Percentiles rank a stretch among this genome's conserved stretches.
Evolutionary conservation across 2,329 filamentous ascomycete genomes (phyloP).

Genomic region (Fusarium proliferatum): DNA sequence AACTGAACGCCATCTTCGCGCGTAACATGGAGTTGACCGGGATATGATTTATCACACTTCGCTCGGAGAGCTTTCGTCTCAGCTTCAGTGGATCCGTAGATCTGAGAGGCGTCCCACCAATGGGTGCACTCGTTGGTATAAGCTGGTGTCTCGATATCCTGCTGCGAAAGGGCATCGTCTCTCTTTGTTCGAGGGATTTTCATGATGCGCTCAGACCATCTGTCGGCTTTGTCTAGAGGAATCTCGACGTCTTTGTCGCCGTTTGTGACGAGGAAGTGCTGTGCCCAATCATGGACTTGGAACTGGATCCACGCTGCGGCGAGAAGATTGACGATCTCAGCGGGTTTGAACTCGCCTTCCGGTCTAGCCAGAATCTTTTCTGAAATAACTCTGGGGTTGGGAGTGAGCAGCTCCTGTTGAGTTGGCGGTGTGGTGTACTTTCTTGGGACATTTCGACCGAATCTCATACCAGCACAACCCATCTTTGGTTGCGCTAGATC

Average conservation of each 20-base stretch:
- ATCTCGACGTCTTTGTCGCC: constrained; percentile 2
- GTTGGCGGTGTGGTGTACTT: neutral
- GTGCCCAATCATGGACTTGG: constrained; percentile 25
- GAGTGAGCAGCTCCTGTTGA: constrained; percentile 9
- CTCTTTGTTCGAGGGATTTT: constrained; percentile 9
- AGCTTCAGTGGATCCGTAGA: constrained; percentile 22
- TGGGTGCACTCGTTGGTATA: constrained; percentile 27
- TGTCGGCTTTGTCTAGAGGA: constrained; percentile 1
- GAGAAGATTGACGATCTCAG: constrained; percentile 22
- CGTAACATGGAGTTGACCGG: neutral
- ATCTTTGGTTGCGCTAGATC: constrained; percentile 20
- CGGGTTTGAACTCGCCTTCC: constrained; percentile 27
- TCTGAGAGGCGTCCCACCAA: constrained; percentile 30
- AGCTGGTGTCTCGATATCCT: constrained; percentile 9
- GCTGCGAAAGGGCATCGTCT: neutral
- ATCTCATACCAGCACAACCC: constrained; percentile 23
- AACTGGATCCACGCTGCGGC: constrained; percentile 31
- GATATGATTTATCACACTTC: neutral
- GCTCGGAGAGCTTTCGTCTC: constrained; percentile 5
- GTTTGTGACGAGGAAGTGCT: neutral
- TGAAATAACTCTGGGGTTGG: constrained; percentile 6
- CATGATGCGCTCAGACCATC: constrained; percentile 14
- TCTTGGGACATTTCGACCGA: constrained; percentile 23
- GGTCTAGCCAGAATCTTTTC: constrained; percentile 19
- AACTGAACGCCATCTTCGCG: constrained; percentile 8